Conservation (phyloP, 1,284 basidiomycete species). For the Apiotrichum montevideense region DNA sequence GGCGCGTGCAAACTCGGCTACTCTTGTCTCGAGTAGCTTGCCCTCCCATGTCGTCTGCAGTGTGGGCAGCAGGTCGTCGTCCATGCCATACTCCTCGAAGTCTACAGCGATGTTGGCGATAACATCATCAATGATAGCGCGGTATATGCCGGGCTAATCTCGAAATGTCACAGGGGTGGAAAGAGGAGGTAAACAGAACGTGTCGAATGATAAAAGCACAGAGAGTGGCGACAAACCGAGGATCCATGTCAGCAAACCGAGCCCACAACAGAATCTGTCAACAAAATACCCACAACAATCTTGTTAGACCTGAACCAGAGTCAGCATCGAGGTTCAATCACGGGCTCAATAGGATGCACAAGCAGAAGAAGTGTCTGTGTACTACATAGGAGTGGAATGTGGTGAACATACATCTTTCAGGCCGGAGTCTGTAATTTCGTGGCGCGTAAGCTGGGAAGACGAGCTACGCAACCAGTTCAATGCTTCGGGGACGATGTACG, state of each 20-base stretch:
- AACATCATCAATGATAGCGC: conserved; percentile 94
- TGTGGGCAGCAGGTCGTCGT: conserved; percentile 81
- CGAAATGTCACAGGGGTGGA: too few species aligned
- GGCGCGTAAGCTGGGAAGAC: too few species aligned
- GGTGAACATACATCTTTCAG: too few species aligned
- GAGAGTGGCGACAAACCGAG: neutral
- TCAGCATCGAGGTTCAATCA: neutral
- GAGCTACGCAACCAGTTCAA: too few species aligned
- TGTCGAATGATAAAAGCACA: neutral
- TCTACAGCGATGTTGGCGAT: conserved; percentile 80
- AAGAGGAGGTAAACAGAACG: too few species aligned
- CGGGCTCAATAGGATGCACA: conserved; percentile 19
- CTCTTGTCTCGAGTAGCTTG: conserved; percentile 84
- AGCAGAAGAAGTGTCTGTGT: too few species aligned
- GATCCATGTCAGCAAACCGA: neutral
- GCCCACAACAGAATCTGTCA: too few species aligned
- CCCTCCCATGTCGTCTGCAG: conserved; percentile 92
- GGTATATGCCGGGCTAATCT: conserved; percentile 76
- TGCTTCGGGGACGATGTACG: too few species aligned
- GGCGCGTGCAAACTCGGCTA: conserved; percentile 68
- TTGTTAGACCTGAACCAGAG: conserved; percentile 45
- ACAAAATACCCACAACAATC: conserved; percentile 42
- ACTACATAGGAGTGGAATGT: too few species aligned
- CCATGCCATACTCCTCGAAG: conserved; percentile 94
- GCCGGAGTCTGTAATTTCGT: too few species aligned